Conservation (phyloP, 495 filamentous ascomycete genomes). For the Aspergillus nidulans region DNA sequence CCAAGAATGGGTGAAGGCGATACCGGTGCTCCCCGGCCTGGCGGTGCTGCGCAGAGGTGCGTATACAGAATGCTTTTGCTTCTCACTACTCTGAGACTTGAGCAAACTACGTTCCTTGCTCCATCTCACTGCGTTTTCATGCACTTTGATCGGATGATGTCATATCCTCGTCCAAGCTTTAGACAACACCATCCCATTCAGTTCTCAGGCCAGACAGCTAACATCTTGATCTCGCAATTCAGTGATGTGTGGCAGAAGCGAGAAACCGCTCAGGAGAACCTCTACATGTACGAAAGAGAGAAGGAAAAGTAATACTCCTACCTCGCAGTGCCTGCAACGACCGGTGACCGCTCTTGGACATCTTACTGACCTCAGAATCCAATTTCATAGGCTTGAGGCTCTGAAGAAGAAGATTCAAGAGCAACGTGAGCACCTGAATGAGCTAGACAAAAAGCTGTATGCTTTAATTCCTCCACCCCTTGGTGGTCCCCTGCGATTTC, state of each 20-base stretch:
- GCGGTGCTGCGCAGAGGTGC: slow-evolving; percentile 34
- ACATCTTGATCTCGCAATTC: slow-evolving; percentile 4
- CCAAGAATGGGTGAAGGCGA: slow-evolving; percentile 64
- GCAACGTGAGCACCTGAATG: slow-evolving; percentile 76
- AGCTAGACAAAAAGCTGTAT: slow-evolving; percentile 81
- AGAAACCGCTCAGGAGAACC: slow-evolving; percentile 81
- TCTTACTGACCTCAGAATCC: background rate
- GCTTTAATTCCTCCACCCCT: slow-evolving; percentile 23
- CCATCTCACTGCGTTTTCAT: background rate
- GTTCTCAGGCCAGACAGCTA: background rate
- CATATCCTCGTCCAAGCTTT: slow-evolving; percentile 3
- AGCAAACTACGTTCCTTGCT: background rate
- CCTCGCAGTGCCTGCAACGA: background rate
- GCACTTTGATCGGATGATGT: slow-evolving; percentile 15
- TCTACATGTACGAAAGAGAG: slow-evolving; percentile 79
- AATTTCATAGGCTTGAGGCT: slow-evolving; percentile 42
- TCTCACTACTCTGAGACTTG: background rate
- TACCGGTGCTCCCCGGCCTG: slow-evolving; percentile 56
- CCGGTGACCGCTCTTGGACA: background rate
- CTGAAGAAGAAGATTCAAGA: slow-evolving; percentile 74
- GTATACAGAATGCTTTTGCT: slow-evolving; percentile 5
- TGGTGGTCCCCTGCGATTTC: background rate
- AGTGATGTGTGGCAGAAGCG: slow-evolving; percentile 89
- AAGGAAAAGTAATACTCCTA: slow-evolving; percentile 60
- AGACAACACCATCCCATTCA: background rate